Percentiles rank a stretch among this genome's conserved stretches.
Conservation (phyloP, 495 filamentous ascomycete species). For the Corynascus novoguineensis region DNA sequence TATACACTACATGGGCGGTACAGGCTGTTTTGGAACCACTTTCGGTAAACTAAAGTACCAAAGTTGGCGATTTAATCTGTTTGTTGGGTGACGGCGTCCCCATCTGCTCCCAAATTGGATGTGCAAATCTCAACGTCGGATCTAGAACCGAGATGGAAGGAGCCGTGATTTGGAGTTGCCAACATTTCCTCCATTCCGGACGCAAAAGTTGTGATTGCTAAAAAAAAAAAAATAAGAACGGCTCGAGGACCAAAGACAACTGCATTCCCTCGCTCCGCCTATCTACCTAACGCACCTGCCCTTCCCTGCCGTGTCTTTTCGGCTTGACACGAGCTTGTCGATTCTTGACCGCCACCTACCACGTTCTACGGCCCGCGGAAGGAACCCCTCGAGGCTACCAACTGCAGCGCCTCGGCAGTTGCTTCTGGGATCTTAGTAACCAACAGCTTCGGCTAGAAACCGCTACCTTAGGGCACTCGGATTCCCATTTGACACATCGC, state of each 20-base stretch:
- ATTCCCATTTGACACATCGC: background rate
- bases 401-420: background rate
- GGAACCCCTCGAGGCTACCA: background rate
- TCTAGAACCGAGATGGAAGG: slow-evolving; percentile 6
- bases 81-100: slow-evolving; percentile 3
- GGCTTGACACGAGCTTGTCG: no score
- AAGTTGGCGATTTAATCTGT: slow-evolving; percentile 8
- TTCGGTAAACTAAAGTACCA: background rate
- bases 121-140: slow-evolving; percentile 10
- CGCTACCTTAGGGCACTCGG: background rate
- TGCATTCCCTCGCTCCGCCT: no score
- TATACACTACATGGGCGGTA: no score
- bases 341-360: no score
- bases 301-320: background rate
- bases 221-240: no score
- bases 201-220: no score
- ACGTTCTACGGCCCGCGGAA: background rate
- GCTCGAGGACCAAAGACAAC: no score
- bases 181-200: background rate
- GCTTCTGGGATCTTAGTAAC: background rate
- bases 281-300: no score
- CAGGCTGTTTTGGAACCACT: background rate
- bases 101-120: background rate
- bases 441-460: background rate
- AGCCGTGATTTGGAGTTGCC: background rate